Evolutionary conservation across 208 protist genomes (phyloP).

Genomic region (Crithidia bombi): DNA sequence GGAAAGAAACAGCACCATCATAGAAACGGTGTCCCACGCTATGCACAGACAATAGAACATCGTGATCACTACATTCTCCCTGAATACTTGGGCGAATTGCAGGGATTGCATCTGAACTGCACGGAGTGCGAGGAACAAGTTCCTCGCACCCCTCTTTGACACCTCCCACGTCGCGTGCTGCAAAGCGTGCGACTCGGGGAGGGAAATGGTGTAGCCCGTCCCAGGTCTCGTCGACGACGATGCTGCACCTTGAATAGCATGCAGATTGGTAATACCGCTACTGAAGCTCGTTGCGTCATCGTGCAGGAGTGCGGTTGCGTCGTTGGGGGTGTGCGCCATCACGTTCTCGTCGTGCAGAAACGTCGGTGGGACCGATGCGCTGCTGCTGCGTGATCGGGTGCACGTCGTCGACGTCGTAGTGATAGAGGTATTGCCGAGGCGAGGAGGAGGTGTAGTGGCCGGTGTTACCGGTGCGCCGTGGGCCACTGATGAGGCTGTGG

Average conservation of each 20-base stretch:
- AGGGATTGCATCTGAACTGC: no score
- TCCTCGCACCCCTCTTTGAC: no score
- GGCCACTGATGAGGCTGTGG: not conserved
- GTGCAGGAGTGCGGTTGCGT: not conserved
- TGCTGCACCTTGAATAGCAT: no score
- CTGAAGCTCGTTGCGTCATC: not conserved
- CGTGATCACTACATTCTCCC: not conserved
- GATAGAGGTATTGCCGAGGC: not conserved
- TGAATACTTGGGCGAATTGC: no score
- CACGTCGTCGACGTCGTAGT: not conserved
- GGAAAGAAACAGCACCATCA: constrained; percentile 7
- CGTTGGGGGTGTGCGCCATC: not conserved
- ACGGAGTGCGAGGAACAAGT: constrained; percentile 4
- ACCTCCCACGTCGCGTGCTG: no score
- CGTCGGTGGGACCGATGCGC: not conserved
- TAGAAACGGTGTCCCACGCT: constrained; percentile 1
- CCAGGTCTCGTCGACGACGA: no score
- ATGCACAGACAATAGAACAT: not conserved
- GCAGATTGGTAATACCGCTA: constrained; percentile 7
- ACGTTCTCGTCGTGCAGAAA: not conserved
- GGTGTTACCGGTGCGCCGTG: no score
- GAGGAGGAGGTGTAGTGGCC: not conserved
- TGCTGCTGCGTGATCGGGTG: not conserved
- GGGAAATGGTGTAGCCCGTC: no score
- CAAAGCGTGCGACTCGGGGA: no score